phyloP scores from a whole-genome alignment of 257 asterid species.

The Cynanchum wilfordii region DNA sequence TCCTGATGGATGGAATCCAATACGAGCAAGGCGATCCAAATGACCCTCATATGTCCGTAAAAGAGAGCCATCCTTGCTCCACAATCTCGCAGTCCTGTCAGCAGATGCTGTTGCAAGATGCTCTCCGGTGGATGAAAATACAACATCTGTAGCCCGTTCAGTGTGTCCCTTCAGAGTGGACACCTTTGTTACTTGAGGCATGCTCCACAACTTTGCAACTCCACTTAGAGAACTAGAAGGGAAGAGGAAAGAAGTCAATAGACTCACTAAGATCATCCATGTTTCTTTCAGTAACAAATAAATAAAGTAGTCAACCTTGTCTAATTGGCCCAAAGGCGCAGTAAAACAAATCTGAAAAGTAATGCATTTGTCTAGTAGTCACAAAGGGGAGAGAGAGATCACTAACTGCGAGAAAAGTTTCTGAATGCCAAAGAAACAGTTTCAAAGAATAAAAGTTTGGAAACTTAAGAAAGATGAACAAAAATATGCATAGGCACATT shows the following conservation, averaged over 20 bases:
- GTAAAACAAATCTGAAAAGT: neutral
- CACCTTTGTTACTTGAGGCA: slow-evolving; percentile 63
- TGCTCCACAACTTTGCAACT: slow-evolving; percentile 72
- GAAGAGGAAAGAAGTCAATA: slow-evolving; percentile 19
- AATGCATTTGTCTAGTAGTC: neutral
- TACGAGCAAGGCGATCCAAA: slow-evolving; percentile 92
- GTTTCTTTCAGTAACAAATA: neutral
- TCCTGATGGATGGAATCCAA: slow-evolving; percentile 88
- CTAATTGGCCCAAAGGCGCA: neutral
- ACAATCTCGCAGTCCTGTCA: slow-evolving; percentile 75
- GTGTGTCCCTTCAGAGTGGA: slow-evolving; percentile 81
- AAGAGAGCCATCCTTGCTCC: slow-evolving; percentile 68
- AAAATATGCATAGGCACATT: too few relatives aligned
- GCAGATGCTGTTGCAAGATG: slow-evolving; percentile 92
- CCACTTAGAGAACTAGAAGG: slow-evolving; percentile 69
- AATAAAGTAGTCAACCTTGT: neutral
- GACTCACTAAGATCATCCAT: neutral
- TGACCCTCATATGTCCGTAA: slow-evolving; percentile 76
- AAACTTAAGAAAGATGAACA: neutral
- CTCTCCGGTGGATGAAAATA: slow-evolving; percentile 63
- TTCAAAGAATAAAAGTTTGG: neutral
- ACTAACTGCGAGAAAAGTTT: neutral
- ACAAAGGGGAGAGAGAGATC: neutral
- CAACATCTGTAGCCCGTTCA: slow-evolving; percentile 88
- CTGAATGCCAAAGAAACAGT: neutral